Evolutionary conservation across 805 yeast genomes (phyloP).

Genomic region (Metschnikowia anglica): DNA sequence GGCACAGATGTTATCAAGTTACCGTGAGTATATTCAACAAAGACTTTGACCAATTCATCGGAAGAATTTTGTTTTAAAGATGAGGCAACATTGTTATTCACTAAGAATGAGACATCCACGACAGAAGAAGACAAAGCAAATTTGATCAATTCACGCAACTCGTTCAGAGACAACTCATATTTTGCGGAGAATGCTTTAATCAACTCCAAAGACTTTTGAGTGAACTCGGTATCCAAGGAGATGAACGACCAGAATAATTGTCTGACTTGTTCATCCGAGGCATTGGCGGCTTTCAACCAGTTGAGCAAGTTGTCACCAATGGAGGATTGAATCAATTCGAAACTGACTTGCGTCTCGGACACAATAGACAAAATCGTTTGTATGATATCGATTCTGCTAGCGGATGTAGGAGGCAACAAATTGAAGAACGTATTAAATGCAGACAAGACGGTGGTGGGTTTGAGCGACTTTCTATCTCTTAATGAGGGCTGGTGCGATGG

Average conservation of each 20-base stretch:
- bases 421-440: conserved; percentile 43
- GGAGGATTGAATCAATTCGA: conserved; percentile 33
- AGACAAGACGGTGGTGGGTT: conserved; percentile 41
- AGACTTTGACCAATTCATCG: conserved; percentile 30
- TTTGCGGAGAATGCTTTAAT: conserved; percentile 36
- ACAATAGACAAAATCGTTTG: conserved; percentile 34
- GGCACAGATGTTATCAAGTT: conserved; percentile 29
- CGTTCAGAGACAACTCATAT: conserved; percentile 25
- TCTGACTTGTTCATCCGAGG: conserved; percentile 30
- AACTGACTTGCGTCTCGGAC: conserved; percentile 31
- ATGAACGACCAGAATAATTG: conserved; percentile 39
- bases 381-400: conserved; percentile 32
- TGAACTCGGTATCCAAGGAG: conserved; percentile 32
- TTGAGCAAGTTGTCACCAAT: conserved; percentile 36
- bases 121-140: conserved; percentile 38
- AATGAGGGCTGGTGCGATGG: conserved; percentile 40
- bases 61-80: conserved; percentile 29
- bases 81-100: conserved; percentile 40
- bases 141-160: conserved; percentile 33
- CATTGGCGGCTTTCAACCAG: conserved; percentile 37
- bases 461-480: conserved; percentile 46
- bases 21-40: conserved; percentile 37
- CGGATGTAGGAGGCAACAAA: conserved; percentile 36
- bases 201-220: conserved; percentile 33
- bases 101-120: conserved; percentile 43